These are phyloP conservation scores for Cladosporium cucumerinum DNA, from an alignment of 2,329 filamentous ascomycete genomes.

Conservation along the genomic window DNA sequence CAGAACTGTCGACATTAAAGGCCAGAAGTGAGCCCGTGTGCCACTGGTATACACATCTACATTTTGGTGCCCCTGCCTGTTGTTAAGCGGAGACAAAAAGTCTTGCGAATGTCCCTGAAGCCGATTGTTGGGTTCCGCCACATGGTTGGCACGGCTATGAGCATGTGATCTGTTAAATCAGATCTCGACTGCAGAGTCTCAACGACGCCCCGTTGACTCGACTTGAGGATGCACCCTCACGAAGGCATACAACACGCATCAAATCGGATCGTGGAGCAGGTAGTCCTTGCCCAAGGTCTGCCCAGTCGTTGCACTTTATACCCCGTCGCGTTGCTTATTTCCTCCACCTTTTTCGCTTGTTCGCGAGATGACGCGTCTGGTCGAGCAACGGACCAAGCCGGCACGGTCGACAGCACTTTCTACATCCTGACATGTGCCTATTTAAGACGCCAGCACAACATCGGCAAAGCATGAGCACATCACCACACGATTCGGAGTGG, in stretches of 20 bases:
- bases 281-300: background rate
- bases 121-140: background rate
- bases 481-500: background rate
- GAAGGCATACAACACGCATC: background rate
- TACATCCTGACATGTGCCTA: background rate
- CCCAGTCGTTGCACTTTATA: background rate
- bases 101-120: background rate
- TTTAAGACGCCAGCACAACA: background rate
- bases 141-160: background rate
- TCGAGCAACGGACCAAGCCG: background rate
- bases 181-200: background rate
- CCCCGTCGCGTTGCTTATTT: background rate
- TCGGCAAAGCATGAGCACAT: background rate
- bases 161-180: background rate
- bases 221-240: background rate
- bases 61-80: background rate
- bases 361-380: background rate
- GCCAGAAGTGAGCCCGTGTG: conserved; percentile 71
- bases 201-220: background rate
- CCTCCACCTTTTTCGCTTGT: background rate
- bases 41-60: background rate
- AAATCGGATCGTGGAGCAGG: background rate
- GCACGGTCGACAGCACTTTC: background rate
- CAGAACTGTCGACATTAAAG: conserved; percentile 90
- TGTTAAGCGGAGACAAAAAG: background rate